Evolutionary conservation across 2,329 filamentous ascomycete genomes (phyloP).

Genomic region (Xylariaceae sp.): DNA sequence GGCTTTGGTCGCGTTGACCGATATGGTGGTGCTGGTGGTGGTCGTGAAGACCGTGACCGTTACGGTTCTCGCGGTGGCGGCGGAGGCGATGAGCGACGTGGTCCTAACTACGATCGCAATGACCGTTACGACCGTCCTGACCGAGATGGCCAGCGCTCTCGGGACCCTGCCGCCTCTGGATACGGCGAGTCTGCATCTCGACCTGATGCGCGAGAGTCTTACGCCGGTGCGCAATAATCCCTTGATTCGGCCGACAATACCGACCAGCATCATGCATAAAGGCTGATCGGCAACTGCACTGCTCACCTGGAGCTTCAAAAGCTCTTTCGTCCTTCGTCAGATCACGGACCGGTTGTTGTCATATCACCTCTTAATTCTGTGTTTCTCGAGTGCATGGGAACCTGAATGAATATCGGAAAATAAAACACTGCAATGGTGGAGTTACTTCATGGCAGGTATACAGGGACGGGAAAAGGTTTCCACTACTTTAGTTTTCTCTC

Average conservation of each 20-base stretch:
- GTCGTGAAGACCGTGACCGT: slow-evolving; percentile 27
- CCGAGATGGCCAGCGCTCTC: slow-evolving; percentile 34
- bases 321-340: slow-evolving; percentile 13
- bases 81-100: slow-evolving; percentile 24
- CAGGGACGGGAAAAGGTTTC: slow-evolving; percentile 33
- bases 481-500: slow-evolving; percentile 27
- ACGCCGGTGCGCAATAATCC: slow-evolving; percentile 40
- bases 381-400: slow-evolving; percentile 28
- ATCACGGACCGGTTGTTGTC: slow-evolving; percentile 16
- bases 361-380: slow-evolving; percentile 21
- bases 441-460: slow-evolving; percentile 33
- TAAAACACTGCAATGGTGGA: slow-evolving; percentile 29
- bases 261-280: no score
- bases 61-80: slow-evolving; percentile 23
- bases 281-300: slow-evolving; percentile 20
- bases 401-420: no score
- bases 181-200: slow-evolving; percentile 41
- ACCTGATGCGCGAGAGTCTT: slow-evolving; percentile 40
- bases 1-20: slow-evolving; percentile 28
- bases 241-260: slow-evolving; percentile 24
- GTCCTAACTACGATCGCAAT: slow-evolving; percentile 23
- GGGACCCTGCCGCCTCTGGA: slow-evolving; percentile 37
- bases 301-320: slow-evolving; percentile 1
- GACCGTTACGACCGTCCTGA: slow-evolving; percentile 48
- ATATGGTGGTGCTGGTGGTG: slow-evolving; percentile 24